Evolutionary conservation across 768 basidiomycete genomes (phyloP).

Genomic region (Tremella fuciformis): DNA sequence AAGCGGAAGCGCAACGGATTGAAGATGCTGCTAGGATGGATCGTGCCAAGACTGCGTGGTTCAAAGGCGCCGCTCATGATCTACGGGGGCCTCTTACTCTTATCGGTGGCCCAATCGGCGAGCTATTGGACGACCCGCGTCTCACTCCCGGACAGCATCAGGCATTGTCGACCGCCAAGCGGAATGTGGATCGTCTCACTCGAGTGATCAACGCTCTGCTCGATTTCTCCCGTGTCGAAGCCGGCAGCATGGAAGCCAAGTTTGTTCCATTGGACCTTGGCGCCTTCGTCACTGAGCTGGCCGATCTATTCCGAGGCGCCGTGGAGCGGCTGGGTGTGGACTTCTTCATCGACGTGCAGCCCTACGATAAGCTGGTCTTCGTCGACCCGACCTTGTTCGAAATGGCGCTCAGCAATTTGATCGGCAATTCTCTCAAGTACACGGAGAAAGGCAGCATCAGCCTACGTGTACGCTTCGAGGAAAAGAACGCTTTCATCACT

Average conservation of each 20-base stretch:
- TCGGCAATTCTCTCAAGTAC: constrained; percentile 49
- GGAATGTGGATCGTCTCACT: constrained; percentile 51
- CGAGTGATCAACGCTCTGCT: constrained; percentile 54
- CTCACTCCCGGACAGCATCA: constrained; percentile 20
- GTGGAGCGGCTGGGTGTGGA: constrained; percentile 47
- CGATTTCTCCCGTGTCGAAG: constrained; percentile 54
- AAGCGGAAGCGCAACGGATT: constrained; percentile 24
- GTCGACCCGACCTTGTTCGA: constrained; percentile 42
- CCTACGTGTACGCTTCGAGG: constrained; percentile 43
- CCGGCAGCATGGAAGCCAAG: constrained; percentile 42
- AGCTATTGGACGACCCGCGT: constrained; percentile 28
- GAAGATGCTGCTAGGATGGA: constrained; percentile 38
- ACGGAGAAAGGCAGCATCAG: constrained; percentile 50
- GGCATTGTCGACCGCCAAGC: constrained; percentile 30
- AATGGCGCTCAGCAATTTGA: constrained; percentile 37
- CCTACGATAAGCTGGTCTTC: constrained; percentile 26
- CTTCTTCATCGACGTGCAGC: constrained; percentile 24
- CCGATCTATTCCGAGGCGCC: constrained; percentile 51
- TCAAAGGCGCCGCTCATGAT: constrained; percentile 47
- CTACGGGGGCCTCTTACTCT: constrained; percentile 44
- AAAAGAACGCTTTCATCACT: constrained; percentile 42
- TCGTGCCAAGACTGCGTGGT: constrained; percentile 44
- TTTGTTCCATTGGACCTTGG: constrained; percentile 50
- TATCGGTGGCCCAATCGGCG: constrained; percentile 41
- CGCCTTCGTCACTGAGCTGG: constrained; percentile 47